A percentile compares a stretch with the other conserved stretches of the same genome.
These are phyloP conservation scores for Macrophomina phaseolina DNA, from an alignment of 2,329 filamentous ascomycete species.

Conservation along the genomic window DNA sequence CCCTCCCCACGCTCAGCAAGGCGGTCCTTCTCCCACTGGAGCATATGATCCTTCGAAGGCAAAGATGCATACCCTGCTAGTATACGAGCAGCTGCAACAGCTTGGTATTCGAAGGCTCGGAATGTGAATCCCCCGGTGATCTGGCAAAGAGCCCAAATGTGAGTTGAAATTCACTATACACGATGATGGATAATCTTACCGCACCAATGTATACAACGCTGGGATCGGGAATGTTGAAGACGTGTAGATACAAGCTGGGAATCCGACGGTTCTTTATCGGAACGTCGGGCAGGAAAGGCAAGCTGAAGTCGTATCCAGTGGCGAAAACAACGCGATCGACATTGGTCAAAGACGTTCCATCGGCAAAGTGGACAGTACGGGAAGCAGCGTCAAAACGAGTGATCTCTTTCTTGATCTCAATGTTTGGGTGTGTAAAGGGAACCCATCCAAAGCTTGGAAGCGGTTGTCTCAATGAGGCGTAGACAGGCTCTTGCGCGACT, in stretches of 20 bases:
- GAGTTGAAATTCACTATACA: not conserved
- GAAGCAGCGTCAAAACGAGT: conserved; percentile 3
- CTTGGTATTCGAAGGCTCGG: conserved; percentile 32
- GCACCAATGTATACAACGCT: conserved; percentile 28
- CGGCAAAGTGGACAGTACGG: conserved; percentile 28
- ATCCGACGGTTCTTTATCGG: conserved; percentile 27
- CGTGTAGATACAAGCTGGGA: conserved; percentile 30
- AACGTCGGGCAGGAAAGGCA: conserved; percentile 29
- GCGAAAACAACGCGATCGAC: conserved; percentile 30
- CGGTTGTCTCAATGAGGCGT: conserved; percentile 27
- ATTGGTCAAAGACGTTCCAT: conserved; percentile 26
- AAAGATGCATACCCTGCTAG: conserved; percentile 29
- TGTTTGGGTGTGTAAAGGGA: conserved; percentile 27
- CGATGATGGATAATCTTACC: not conserved
- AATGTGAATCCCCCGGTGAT: conserved; percentile 29
- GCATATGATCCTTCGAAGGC: conserved; percentile 25
- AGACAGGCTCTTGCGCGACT: conserved; percentile 27
- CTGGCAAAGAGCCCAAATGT: not conserved
- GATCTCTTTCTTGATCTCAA: conserved; percentile 28
- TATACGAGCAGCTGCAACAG: conserved; percentile 30
- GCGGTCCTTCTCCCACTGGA: conserved; percentile 27
- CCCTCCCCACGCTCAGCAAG: conserved; percentile 28
- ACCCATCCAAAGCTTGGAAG: conserved; percentile 28
- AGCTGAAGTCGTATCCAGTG: conserved; percentile 30
- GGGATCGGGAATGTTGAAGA: conserved; percentile 31